Evolutionary conservation across 257 asterid species (phyloP).

Genomic region (Ilex asprella): DNA sequence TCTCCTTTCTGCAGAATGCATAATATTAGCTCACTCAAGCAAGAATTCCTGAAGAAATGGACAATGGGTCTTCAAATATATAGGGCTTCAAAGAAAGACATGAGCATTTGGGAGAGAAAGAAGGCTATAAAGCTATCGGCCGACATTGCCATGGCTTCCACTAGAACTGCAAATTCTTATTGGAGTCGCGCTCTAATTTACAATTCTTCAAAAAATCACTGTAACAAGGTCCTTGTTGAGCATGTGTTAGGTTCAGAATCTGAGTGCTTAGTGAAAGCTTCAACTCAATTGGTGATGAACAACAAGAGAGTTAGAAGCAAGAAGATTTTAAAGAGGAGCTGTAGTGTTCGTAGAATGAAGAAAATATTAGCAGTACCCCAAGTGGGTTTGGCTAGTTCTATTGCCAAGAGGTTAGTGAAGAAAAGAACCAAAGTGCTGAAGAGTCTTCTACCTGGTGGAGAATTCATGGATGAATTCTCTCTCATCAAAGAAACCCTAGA

Average conservation of each 20-base stretch:
- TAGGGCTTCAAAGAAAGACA: constrained; percentile 32
- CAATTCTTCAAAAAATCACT: constrained; percentile 17
- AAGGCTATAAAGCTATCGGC: constrained; percentile 65
- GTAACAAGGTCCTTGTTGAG: constrained; percentile 21
- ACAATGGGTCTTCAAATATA: constrained; percentile 51
- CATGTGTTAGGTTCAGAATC: constrained; percentile 26
- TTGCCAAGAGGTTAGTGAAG: constrained; percentile 45
- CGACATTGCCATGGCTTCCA: constrained; percentile 80
- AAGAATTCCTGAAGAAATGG: constrained; percentile 75
- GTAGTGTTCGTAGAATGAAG: constrained; percentile 11
- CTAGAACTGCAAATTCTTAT: constrained; percentile 28
- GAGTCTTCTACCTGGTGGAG: constrained; percentile 78
- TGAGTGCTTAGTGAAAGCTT: neutral
- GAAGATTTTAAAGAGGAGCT: constrained; percentile 37
- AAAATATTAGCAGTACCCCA: neutral
- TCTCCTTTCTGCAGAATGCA: constrained; percentile 24
- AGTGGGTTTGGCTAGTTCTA: constrained; percentile 13
- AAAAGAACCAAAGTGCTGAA: constrained; percentile 59
- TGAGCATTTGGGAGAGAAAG: constrained; percentile 51
- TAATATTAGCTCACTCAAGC: constrained; percentile 33
- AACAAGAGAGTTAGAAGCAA: constrained; percentile 30
- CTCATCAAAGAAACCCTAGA: constrained; percentile 90
- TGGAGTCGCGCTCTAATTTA: constrained; percentile 55
- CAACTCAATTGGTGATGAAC: constrained; percentile 15
- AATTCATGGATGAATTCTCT: constrained; percentile 45